Conservation (phyloP, 495 filamentous ascomycete species). For the Pyrenula massariospora region DNA sequence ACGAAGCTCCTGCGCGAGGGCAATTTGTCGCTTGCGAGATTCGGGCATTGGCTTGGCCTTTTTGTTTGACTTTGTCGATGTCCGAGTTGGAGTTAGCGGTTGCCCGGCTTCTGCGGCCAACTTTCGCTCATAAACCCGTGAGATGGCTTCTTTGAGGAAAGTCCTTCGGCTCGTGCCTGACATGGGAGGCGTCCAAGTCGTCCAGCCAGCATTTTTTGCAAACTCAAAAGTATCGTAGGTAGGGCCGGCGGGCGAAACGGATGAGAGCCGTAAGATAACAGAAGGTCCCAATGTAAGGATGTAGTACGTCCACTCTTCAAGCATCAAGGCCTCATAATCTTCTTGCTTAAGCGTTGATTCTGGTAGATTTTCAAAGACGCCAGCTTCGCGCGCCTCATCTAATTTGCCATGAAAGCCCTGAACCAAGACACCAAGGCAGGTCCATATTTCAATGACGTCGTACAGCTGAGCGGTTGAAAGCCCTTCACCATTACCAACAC, state of each 20-base stretch:
- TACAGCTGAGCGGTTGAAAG: conserved; percentile 45
- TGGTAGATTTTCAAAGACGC: conserved; percentile 37
- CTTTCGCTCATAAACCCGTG: conserved; percentile 44
- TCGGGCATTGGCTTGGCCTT: conserved; percentile 5
- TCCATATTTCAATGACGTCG: conserved; percentile 60
- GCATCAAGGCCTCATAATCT: conserved; percentile 15
- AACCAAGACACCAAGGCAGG: conserved; percentile 44
- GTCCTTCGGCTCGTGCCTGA: conserved; percentile 34
- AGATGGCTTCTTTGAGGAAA: conserved; percentile 53
- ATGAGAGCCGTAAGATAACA: conserved; percentile 42
- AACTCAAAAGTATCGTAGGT: conserved; percentile 34
- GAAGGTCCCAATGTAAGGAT: conserved; percentile 49
- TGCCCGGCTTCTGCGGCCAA: conserved; percentile 13
- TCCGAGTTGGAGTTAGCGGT: conserved; percentile 4
- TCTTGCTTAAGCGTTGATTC: neutral
- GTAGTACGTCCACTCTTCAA: conserved; percentile 55
- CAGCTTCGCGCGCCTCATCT: conserved; percentile 39
- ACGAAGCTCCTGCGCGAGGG: conserved; percentile 28
- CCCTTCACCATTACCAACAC: conserved; percentile 43
- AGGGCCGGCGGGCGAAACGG: conserved; percentile 28
- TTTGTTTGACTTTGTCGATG: conserved; percentile 4
- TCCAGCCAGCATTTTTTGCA: conserved; percentile 42
- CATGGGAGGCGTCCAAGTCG: conserved; percentile 40
- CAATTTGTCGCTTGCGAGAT: conserved; percentile 24
- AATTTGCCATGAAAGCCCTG: conserved; percentile 46